Evolutionary conservation across 2,329 filamentous ascomycete species (phyloP).

Genomic region (Diaporthe ilicicola): DNA sequence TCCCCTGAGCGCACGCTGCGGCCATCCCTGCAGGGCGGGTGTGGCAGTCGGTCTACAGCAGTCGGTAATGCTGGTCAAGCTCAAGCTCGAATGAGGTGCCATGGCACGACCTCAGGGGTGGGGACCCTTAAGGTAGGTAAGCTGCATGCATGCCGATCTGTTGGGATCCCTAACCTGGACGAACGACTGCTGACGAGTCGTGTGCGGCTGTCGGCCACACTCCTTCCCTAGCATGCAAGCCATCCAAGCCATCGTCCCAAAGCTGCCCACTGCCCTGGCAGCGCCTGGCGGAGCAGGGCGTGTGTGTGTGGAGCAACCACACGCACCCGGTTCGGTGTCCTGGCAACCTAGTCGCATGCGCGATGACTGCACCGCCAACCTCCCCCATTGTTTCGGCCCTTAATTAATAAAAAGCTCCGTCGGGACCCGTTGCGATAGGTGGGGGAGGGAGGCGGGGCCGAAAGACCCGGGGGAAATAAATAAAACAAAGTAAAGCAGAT

Average conservation of each 20-base stretch:
- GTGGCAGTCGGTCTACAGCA: background rate
- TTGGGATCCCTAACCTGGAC: conserved; percentile 14
- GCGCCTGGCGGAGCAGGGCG: background rate
- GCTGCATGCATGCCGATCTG: conserved; percentile 10
- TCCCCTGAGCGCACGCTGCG: conserved; percentile 16
- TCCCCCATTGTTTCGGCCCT: conserved; percentile 22
- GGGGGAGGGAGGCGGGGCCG: background rate
- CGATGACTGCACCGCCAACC: conserved; percentile 18
- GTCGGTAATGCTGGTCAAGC: no score
- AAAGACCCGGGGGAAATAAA: background rate
- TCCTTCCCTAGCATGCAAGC: background rate
- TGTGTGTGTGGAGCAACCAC: conserved; percentile 11
- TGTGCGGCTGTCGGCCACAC: conserved; percentile 10
- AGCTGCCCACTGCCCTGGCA: background rate
- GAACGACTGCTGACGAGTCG: conserved; percentile 1
- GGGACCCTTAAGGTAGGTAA: no score
- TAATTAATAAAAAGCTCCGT: conserved; percentile 6
- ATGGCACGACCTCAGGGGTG: conserved; percentile 21
- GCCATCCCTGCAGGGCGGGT: background rate
- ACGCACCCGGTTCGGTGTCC: background rate
- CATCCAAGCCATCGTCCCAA: background rate
- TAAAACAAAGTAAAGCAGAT: conserved; percentile 10
- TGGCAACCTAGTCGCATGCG: conserved; percentile 6
- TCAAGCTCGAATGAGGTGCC: conserved; percentile 16
- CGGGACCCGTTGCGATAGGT: background rate